These are phyloP conservation scores for Paraconiothyrium sp. DNA, from an alignment of 2,329 filamentous ascomycete genomes.

Conservation along the genomic window DNA sequence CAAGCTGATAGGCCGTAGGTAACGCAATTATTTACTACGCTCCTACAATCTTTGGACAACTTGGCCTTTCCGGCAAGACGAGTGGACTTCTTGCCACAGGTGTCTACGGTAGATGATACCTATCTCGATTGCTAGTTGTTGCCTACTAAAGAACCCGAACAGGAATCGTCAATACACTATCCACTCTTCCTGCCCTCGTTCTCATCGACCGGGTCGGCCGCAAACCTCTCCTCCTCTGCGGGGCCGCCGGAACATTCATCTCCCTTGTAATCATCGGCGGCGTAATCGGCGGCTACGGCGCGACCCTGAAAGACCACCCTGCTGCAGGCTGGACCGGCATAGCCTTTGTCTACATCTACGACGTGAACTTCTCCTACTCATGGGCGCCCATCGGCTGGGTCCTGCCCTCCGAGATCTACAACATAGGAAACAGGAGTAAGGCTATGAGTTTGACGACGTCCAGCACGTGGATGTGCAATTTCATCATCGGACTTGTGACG, in stretches of 20 bases:
- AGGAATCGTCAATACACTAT: no score
- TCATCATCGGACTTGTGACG: constrained; percentile 67
- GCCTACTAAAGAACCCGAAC: no score
- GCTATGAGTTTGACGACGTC: constrained; percentile 68
- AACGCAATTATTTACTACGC: constrained; percentile 66
- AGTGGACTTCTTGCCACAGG: constrained; percentile 71
- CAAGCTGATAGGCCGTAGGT: neutral
- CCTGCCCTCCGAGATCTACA: constrained; percentile 22
- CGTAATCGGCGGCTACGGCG: no score
- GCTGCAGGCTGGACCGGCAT: constrained; percentile 17
- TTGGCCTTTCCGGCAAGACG: constrained; percentile 50
- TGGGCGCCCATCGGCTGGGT: constrained; percentile 54
- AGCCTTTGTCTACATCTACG: constrained; percentile 17
- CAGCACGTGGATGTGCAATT: constrained; percentile 16
- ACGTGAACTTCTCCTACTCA: constrained; percentile 15
- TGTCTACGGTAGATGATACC: constrained; percentile 48
- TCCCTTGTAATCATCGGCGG: no score
- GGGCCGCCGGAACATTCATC: no score
- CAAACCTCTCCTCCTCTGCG: constrained; percentile 34
- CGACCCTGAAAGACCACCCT: no score
- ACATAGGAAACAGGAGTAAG: constrained; percentile 21
- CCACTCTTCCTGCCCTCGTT: neutral
- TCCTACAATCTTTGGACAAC: constrained; percentile 57
- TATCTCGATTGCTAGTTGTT: no score
- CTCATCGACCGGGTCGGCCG: constrained; percentile 69